Evolutionary conservation across 345 rosid species (phyloP), one percentile per base, ranked within the genome.

Genomic region (Camelina hispida): DNA sequence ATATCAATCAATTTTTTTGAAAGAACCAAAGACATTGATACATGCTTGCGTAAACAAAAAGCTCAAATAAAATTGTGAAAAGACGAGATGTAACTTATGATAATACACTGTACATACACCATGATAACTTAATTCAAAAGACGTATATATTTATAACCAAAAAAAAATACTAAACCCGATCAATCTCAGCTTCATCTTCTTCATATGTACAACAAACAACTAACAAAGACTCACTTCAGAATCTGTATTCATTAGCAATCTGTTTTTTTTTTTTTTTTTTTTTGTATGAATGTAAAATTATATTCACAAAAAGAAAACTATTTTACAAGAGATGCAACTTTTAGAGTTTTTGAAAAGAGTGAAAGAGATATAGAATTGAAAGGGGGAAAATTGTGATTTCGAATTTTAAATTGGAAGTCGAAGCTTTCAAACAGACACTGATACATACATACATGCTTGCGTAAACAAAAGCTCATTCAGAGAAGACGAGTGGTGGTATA

Each of bases 201-300:
- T 65, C 76, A 30, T 78, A 58, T 78, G 57, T 78, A 78, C 81
- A 72, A 16, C 37, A 34, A 34, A 28, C 72, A n/a, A 46, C 51
- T 7, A 47, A 66, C 51, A 55, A 53, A 35, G 37, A 28, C 76
- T 50, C 58, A 54, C 50, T 61, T 20, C n/a, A 52, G 10, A 46
- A 66, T 48, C 61, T 59, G 43, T 40, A 34, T 34, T 6, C 37
- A 34, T 34, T 34, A 59, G 16, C 74, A 38, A 61, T 68, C 64
- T 44, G 80, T 51, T 43, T 61, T 34, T 28, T 28, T 28, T 25
- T 25, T n/a, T n/a, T n/a, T n/a, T 28, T 25, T 25, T 25, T 25
- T 25, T 3, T 4, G 30, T 28, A 28, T 28, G 30, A 28, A 28
- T 28, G 30, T 28, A 28, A 28, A 28, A 28, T 28, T 4, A 28